phyloP scores from a whole-genome alignment of 225 moss, liverwort and hornwort genomes.

The Pseudisothecium myosuroides region DNA sequence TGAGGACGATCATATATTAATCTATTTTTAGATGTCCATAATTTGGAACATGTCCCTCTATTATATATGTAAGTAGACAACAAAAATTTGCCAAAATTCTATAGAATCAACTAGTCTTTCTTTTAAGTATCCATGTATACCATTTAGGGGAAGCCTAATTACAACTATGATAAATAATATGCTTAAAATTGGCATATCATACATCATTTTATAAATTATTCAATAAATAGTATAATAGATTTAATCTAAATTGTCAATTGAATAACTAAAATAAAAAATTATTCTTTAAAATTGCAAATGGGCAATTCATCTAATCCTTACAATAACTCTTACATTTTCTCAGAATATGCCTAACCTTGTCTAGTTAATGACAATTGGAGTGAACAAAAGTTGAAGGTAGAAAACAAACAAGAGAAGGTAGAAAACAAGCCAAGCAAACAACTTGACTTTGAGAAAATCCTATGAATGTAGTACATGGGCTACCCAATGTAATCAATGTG shows the following conservation, averaged over 20 bases:
- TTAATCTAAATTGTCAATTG: background rate
- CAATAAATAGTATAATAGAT: background rate
- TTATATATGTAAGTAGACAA: too few species aligned
- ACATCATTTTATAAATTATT: background rate
- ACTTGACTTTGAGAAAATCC: background rate
- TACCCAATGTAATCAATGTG: background rate
- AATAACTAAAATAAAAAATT: background rate
- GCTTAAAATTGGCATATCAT: background rate
- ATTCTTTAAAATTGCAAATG: background rate
- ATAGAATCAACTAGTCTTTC: too few species aligned
- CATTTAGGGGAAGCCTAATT: accelerated
- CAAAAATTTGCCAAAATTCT: too few species aligned
- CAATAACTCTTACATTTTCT: background rate
- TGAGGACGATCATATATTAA: too few species aligned
- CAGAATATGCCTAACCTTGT: background rate
- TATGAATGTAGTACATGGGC: background rate
- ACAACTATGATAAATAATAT: background rate
- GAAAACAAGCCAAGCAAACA: accelerated
- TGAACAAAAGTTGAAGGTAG: background rate
- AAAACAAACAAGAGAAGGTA: background rate
- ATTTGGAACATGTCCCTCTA: too few species aligned
- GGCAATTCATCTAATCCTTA: background rate
- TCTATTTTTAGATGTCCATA: too few species aligned
- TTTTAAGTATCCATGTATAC: too few species aligned
- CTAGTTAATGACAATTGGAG: accelerated